Conservation (phyloP, 2,329 filamentous ascomycete genomes). For the Chrysoporthe cubensis region DNA sequence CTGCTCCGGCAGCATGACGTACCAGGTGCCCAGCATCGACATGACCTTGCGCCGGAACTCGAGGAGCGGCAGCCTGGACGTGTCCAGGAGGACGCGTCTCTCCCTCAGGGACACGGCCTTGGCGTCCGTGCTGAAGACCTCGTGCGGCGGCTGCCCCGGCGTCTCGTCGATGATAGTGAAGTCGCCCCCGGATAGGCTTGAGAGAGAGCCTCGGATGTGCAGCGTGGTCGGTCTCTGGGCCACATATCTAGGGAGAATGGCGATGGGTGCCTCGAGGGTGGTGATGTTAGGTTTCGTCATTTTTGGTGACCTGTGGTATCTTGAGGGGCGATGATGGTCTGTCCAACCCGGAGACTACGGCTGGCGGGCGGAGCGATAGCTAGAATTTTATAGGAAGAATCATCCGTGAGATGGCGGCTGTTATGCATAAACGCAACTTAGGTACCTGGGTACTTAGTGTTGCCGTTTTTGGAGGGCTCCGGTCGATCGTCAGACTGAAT, state of each 20-base stretch:
- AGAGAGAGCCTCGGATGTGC: not conserved
- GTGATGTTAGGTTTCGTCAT: not conserved
- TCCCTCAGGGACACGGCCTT: not conserved
- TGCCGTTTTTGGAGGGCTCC: too few relatives aligned
- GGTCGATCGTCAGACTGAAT: too few relatives aligned
- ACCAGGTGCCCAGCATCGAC: slow-evolving; percentile 1
- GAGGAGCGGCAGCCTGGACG: not conserved
- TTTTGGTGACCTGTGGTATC: not conserved
- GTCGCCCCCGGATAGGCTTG: slow-evolving; percentile 1
- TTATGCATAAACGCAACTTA: not conserved
- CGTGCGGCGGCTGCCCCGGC: not conserved
- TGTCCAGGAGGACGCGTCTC: slow-evolving; percentile 1
- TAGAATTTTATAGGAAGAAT: too few relatives aligned
- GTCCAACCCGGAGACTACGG: not conserved
- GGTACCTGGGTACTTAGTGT: not conserved
- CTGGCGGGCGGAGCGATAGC: too few relatives aligned
- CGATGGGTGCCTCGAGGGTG: not conserved
- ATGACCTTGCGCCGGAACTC: slow-evolving; percentile 2
- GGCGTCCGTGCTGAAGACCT: slow-evolving; percentile 11
- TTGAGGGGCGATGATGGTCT: not conserved
- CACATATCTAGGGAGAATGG: not conserved
- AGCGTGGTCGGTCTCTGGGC: slow-evolving; percentile 2
- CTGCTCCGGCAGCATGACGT: slow-evolving; percentile 1
- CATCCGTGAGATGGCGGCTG: not conserved
- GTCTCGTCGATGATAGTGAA: slow-evolving; percentile 6